A percentile compares a stretch with the other conserved stretches of the same genome.
phyloP scores from a whole-genome alignment of 1,284 basidiomycete genomes.

The Cutaneotrichosporon sp. region DNA sequence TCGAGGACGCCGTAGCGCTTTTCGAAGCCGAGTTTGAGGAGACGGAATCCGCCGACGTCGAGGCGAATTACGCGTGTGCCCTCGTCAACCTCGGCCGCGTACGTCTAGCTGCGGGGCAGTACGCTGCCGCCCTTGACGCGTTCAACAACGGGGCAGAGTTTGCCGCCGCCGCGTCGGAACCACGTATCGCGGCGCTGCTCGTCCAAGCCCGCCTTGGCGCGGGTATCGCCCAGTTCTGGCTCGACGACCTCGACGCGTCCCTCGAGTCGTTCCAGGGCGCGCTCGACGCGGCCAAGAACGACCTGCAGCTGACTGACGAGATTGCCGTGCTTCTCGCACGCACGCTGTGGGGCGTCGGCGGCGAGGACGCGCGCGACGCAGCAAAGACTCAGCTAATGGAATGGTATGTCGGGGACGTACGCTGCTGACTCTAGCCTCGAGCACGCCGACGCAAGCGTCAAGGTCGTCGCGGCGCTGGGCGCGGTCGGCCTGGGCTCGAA shows the following conservation, averaged over 20 bases:
- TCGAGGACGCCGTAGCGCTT: slow-evolving; percentile 55
- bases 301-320: slow-evolving; percentile 57
- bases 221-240: slow-evolving; percentile 66
- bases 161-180: slow-evolving; percentile 45
- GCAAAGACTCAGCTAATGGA: slow-evolving; percentile 77
- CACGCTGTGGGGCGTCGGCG: slow-evolving; percentile 72
- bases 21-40: slow-evolving; percentile 85
- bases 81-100: slow-evolving; percentile 78
- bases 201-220: slow-evolving; percentile 65
- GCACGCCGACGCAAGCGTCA: slow-evolving; percentile 55
- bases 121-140: slow-evolving; percentile 60
- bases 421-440: slow-evolving; percentile 55
- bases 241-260: slow-evolving; percentile 60
- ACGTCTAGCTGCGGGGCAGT: slow-evolving; percentile 58
- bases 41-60: slow-evolving; percentile 69
- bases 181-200: slow-evolving; percentile 6
- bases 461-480: slow-evolving; percentile 73
- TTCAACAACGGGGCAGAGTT: slow-evolving; percentile 70
- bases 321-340: slow-evolving; percentile 71
- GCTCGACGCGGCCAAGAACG: slow-evolving; percentile 54
- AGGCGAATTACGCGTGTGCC: slow-evolving; percentile 73
- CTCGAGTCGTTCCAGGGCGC: slow-evolving; percentile 64
- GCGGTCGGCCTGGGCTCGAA: slow-evolving; percentile 76
- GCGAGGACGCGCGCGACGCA: slow-evolving; percentile 65
- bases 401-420: slow-evolving; percentile 56